phyloP scores from a whole-genome alignment of 305 asterid genomes.

The Fraxinus ornus region DNA sequence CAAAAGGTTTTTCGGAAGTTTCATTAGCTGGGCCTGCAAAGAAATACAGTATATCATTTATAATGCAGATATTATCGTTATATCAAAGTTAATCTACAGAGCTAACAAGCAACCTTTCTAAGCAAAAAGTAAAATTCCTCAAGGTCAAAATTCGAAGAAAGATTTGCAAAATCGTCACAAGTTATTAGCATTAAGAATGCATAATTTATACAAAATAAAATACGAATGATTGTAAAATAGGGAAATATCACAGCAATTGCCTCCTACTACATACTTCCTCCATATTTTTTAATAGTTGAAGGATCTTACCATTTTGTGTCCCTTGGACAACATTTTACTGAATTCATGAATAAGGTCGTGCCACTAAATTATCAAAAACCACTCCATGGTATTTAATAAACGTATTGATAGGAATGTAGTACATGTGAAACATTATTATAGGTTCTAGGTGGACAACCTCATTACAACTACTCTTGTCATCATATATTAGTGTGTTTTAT shows the following conservation, averaged over 20 bases:
- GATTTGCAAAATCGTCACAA: not conserved
- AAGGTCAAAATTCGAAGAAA: not conserved
- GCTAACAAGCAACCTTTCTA: not conserved
- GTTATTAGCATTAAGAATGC: not conserved
- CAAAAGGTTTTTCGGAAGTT: conserved; percentile 77
- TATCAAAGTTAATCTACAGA: not conserved
- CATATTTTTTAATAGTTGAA: not conserved
- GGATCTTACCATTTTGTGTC: not conserved
- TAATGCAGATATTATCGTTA: not conserved
- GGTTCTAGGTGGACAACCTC: no score
- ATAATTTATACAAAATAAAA: not conserved
- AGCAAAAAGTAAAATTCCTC: not conserved
- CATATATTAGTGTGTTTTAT: no score
- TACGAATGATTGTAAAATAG: not conserved
- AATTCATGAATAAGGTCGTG: not conserved
- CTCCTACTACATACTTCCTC: not conserved
- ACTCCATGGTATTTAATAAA: no score
- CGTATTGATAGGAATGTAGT: no score
- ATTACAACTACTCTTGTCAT: no score
- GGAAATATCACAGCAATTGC: not conserved
- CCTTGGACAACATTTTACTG: not conserved
- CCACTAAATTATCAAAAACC: no score
- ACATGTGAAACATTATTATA: no score
- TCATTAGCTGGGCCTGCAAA: conserved; percentile 61
- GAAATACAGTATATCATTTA: not conserved